phyloP scores from a whole-genome alignment of 2,329 filamentous ascomycete species.

The Metarhizium robertsii region DNA sequence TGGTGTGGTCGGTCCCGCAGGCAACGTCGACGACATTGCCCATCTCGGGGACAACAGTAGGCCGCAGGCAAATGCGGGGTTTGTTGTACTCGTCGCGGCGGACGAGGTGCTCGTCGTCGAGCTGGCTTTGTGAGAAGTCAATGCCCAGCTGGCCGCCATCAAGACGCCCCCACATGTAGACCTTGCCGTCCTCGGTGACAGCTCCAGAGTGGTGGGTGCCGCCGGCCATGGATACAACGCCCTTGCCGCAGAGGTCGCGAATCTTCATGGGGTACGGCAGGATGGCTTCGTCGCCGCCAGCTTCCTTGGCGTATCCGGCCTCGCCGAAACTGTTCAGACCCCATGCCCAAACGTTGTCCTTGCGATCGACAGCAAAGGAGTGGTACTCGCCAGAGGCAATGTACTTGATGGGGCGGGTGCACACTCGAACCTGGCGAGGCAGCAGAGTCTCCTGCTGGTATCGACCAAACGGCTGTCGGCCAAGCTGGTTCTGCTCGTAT shows the following conservation, averaged over 20 bases:
- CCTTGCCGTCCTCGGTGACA: conserved; percentile 44
- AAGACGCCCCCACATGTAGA: conserved; percentile 51
- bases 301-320: conserved; percentile 55
- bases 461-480: conserved; percentile 50
- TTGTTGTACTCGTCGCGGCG: conserved; percentile 53
- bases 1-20: conserved; percentile 63
- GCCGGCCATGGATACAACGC: conserved; percentile 61
- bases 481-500: conserved; percentile 56
- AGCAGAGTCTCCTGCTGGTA: conserved; percentile 53
- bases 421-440: conserved; percentile 47
- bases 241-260: conserved; percentile 49
- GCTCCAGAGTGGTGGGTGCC: conserved; percentile 67
- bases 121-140: conserved; percentile 34
- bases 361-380: conserved; percentile 67
- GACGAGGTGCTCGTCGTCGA: conserved; percentile 36
- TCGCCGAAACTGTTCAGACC: conserved; percentile 83
- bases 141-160: conserved; percentile 47
- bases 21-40: conserved; percentile 46
- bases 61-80: conserved; percentile 31
- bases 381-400: conserved; percentile 66
- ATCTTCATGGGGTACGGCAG: conserved; percentile 65
- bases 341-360: conserved; percentile 69
- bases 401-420: conserved; percentile 48
- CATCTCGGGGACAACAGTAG: conserved; percentile 23
- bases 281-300: conserved; percentile 46